A percentile compares a stretch with the other conserved stretches of the same genome.
Conservation (phyloP, 2,329 filamentous ascomycete species). For the Amylocarpus encephaloides region DNA sequence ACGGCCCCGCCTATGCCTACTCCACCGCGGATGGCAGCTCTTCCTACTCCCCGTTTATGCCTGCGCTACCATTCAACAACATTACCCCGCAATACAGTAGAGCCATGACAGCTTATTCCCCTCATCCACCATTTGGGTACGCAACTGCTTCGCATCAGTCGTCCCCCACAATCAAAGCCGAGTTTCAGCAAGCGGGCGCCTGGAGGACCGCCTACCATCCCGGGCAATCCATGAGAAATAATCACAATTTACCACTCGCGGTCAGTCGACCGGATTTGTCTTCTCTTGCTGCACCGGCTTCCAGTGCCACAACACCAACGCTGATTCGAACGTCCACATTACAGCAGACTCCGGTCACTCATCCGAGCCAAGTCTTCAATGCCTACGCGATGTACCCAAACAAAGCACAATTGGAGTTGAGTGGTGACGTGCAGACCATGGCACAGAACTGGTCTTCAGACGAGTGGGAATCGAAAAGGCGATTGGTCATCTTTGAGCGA, state of each 20-base stretch:
- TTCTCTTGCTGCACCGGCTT: conserved; percentile 21
- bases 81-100: conserved; percentile 33
- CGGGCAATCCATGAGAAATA: conserved; percentile 36
- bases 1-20: conserved; percentile 49
- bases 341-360: conserved; percentile 47
- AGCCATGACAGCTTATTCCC: conserved; percentile 30
- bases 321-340: conserved; percentile 63
- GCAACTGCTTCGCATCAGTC: conserved; percentile 36
- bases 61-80: conserved; percentile 38
- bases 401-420: conserved; percentile 80
- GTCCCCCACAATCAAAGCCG: conserved; percentile 38
- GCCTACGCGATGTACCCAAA: conserved; percentile 65
- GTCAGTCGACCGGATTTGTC: conserved; percentile 17
- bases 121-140: conserved; percentile 39
- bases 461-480: conserved; percentile 70
- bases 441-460: conserved; percentile 74
- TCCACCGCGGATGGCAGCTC: conserved; percentile 40
- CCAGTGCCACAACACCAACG: conserved; percentile 43
- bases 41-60: conserved; percentile 44
- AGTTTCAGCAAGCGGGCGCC: conserved; percentile 40
- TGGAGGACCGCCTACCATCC: conserved; percentile 44
- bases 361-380: conserved; percentile 28
- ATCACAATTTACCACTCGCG: conserved; percentile 35
- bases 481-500: conserved; percentile 84
- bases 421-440: conserved; percentile 81